Base-by-base conservation (phyloP, 2,329 filamentous ascomycete genomes). In the Cytospora piceae region DNA sequence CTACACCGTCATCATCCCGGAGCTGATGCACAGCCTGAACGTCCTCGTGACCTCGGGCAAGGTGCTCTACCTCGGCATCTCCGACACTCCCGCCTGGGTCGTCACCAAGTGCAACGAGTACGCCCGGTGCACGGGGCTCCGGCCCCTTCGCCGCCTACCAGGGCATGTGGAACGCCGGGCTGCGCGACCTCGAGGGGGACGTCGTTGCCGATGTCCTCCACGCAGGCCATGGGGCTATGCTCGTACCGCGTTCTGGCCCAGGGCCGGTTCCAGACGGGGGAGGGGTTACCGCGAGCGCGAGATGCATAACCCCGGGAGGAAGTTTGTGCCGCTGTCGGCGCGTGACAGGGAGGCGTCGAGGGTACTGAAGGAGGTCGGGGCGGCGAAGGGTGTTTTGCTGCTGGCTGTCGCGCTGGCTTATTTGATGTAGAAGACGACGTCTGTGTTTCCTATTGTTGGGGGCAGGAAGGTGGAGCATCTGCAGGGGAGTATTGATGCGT, bases 371-470 rank as follows among this genome's bases (percentile, higher is more conserved):
- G 27, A 29, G 27, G 27, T 29, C 27, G 27, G 27, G 3, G 27
- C 27, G 27, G 27, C 77, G 67, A 81, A 81, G 69, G 73, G 74
- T 68, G 80, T 74, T 60, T n/a, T n/a, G 76, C 82, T 68, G 82
- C 80, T n/a, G 80, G 79, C 67, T 37, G 74, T 84, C 62, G 90
- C 90, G 9, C 77, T 93, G 24, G 90, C 90, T 2, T 93, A 93
- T 72, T 86, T 93, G 17, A 83, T 91, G 81, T 83, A 86, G 69
- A 92, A 93, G 77, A 80, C 87, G 0, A 85, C 88, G 0, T 86
- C 91, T 70, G 87, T 92, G 11, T 92, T 91, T 72, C 90, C 91
- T 0, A 86, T 93, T 52, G 80, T 92, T 5, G 90, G 90, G 9
- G 87, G 88, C 0, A 82, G 90, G 20, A 92, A 87, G 71, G 75